Evolutionary conservation across 768 basidiomycete species (phyloP).

Genomic region (Dentipellis sp.): DNA sequence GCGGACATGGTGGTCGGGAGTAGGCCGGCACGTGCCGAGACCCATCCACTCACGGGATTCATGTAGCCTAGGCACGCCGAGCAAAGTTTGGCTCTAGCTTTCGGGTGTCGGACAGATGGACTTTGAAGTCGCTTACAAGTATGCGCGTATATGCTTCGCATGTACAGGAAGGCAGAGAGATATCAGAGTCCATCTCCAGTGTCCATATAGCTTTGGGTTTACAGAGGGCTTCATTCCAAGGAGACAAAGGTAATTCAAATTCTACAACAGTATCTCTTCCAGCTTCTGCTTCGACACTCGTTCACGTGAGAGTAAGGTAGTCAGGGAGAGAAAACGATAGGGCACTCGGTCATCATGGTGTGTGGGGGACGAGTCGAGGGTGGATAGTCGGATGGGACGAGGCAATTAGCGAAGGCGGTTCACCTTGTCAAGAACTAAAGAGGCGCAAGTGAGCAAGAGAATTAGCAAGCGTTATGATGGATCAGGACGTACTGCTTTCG

Average conservation of each 20-base stretch:
- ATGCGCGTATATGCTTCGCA: no score
- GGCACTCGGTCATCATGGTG: neutral
- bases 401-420: neutral
- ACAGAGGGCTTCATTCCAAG: no score
- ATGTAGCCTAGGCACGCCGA: no score
- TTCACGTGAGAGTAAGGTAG: neutral
- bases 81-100: no score
- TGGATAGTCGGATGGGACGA: neutral
- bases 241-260: neutral
- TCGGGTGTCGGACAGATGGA: no score
- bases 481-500: conserved; percentile 49
- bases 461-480: neutral
- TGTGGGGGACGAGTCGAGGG: neutral
- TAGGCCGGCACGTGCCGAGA: neutral
- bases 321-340: neutral
- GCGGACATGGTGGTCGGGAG: conserved; percentile 9
- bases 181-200: no score
- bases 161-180: no score
- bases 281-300: neutral
- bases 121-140: no score
- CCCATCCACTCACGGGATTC: neutral
- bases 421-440: neutral
- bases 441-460: neutral
- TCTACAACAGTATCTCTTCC: neutral
- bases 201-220: no score